Conservation (phyloP, 192 early-diverging fungal species). For the Rhizophagus sp. region DNA sequence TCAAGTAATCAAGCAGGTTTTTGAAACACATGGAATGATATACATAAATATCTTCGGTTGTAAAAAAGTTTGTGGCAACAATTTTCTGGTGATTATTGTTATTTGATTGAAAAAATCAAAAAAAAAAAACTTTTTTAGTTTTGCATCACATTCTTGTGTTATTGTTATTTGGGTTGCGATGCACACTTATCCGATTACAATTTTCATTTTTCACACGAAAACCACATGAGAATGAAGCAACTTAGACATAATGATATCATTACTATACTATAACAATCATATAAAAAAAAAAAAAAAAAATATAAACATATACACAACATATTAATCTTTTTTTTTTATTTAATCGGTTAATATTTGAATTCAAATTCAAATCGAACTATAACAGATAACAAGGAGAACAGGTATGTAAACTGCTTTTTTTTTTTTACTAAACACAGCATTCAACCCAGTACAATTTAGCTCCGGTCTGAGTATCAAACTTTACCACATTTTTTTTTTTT, state of each 20-base stretch:
- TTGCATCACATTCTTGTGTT: slow-evolving; percentile 10
- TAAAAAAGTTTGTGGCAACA: background rate
- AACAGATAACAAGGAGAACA: slow-evolving; percentile 14
- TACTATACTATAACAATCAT: slow-evolving; percentile 3
- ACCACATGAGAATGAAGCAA: slow-evolving; percentile 29
- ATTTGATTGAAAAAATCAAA: too few relatives aligned
- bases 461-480: background rate
- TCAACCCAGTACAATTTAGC: slow-evolving; percentile 2
- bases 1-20: background rate
- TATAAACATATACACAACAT: slow-evolving; percentile 7
- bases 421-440: background rate
- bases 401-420: slow-evolving; percentile 8
- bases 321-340: background rate
- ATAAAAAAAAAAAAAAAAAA: background rate
- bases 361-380: background rate
- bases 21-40: background rate
- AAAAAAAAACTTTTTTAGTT: background rate
- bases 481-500: too few relatives aligned
- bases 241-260: slow-evolving; percentile 19
- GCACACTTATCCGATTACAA: slow-evolving; percentile 17
- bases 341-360: background rate
- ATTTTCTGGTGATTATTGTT: background rate
- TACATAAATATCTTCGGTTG: background rate
- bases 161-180: background rate
- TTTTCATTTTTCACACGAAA: slow-evolving; percentile 22